Base-by-base conservation (phyloP, 805 yeast species). In the Yarrowia osloensis region DNA sequence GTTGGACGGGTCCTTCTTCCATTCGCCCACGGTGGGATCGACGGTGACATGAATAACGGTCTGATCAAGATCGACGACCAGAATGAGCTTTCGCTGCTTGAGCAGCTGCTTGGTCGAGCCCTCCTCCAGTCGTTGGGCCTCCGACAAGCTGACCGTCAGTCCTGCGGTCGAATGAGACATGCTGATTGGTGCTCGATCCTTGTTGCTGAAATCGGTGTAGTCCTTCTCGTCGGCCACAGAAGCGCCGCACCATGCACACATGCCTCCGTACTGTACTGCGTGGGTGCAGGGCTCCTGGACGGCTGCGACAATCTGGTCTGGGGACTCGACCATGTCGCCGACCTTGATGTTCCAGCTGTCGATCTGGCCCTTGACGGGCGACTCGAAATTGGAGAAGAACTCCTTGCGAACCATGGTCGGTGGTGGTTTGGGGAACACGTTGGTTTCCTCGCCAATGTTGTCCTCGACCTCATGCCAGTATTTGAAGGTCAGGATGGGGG, bases 11-110 rank as follows among this genome's bases (percentile, higher is more conserved):
- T 95, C 98, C 62, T 83, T 82, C 82, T 90, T 92, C 99, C 99
- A 95, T 74, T 91, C 97, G 0, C 95, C 95, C 33, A 95, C 96
- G 0, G 97, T 92, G 0, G 98, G 98, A 75, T 95, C 99, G 19
- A 94, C 98, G 5, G 98, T 94, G 47, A 98, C 97, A 74, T 95
- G 99, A 35, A 95, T 94, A 5, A 95, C 96, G 0, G 99, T 95
- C 76, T 95, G 99, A 79, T 95, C 99, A 70, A 95, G 82, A 81
- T 95, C 99, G 5, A 95, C 99, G 31, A 95, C 98, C 67, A 95
- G 81, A 33, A 95, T 92, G 69, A 95, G 81, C 75, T 90, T 91
- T 68, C 83, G 80, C 65, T 86, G 89, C 17, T 80, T 75, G 6
- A 86, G 77, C 55, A 95, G 81, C 68, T 88, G 81, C 67, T 81